These are phyloP conservation scores for Cercis canadensis DNA, from an alignment of 306 rosid species.

Conservation along the genomic window DNA sequence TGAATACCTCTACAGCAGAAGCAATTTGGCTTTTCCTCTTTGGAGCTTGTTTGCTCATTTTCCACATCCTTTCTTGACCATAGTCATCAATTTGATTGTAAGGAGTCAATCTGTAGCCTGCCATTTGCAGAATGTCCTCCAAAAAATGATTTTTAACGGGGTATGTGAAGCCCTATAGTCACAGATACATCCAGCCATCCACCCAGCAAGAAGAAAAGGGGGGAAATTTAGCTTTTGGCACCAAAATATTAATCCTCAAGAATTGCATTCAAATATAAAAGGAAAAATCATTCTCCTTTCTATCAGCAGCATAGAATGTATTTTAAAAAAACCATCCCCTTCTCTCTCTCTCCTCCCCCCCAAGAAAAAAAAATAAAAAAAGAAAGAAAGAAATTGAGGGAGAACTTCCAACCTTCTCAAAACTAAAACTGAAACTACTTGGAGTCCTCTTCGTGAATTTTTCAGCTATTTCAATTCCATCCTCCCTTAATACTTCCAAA, in stretches of 20 bases:
- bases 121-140: slow-evolving; percentile 85
- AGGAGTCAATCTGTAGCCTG: slow-evolving; percentile 76
- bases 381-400: not conserved
- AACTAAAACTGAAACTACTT: slow-evolving; percentile 29
- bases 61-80: slow-evolving; percentile 94
- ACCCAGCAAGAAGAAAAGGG: slow-evolving; percentile 34
- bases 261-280: not conserved
- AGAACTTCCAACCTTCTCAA: slow-evolving; percentile 2
- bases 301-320: slow-evolving; percentile 14
- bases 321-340: slow-evolving; percentile 17
- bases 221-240: slow-evolving; percentile 22
- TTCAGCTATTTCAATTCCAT: slow-evolving; percentile 14
- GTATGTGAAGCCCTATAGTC: slow-evolving; percentile 79
- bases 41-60: slow-evolving; percentile 89
- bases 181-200: slow-evolving; percentile 31
- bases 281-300: not conserved
- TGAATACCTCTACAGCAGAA: slow-evolving; percentile 77
- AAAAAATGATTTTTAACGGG: slow-evolving; percentile 82
- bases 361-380: not conserved
- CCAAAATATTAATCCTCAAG: slow-evolving; percentile 21
- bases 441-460: slow-evolving; percentile 11
- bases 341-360: not conserved
- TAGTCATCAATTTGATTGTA: slow-evolving; percentile 92
- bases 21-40: slow-evolving; percentile 98
- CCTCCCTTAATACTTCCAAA: slow-evolving; percentile 8